Conservation (phyloP, 1,284 basidiomycete genomes). For the Exobasidium rhododendri region DNA sequence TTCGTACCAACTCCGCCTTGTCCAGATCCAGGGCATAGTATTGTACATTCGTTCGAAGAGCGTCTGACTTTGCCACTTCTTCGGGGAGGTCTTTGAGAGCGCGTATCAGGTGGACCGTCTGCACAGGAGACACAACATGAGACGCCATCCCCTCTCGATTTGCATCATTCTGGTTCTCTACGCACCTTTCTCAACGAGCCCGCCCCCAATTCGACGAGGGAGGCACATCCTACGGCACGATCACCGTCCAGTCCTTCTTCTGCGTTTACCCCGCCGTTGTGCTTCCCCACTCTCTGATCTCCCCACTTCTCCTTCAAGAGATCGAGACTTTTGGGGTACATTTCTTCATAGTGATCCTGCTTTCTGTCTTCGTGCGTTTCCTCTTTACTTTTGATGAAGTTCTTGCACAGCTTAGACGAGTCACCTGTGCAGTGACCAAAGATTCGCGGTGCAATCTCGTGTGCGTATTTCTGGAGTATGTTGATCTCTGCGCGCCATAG, state of each 20-base stretch:
- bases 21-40: conserved; percentile 95
- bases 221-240: conserved; percentile 53
- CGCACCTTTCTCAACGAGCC: conserved; percentile 56
- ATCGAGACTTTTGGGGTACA: conserved; percentile 17
- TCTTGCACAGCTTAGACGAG: conserved; percentile 42
- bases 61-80: conserved; percentile 3
- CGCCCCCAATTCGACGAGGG: conserved; percentile 41
- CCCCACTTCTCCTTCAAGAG: conserved; percentile 58
- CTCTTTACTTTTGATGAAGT: conserved; percentile 44
- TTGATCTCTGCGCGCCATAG: conserved; percentile 65
- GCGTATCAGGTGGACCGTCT: conserved; percentile 81
- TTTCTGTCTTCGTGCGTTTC: conserved; percentile 16
- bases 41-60: conserved; percentile 61
- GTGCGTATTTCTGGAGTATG: conserved; percentile 58
- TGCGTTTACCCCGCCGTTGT: conserved; percentile 65
- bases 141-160: background rate
- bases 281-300: conserved; percentile 66
- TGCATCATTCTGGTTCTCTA: background rate
- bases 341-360: conserved; percentile 17
- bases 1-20: conserved; percentile 76
- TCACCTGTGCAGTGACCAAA: conserved; percentile 25
- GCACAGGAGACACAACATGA: conserved; percentile 63
- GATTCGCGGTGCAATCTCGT: conserved; percentile 57
- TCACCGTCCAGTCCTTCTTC: conserved; percentile 59
- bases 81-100: conserved; percentile 62